Percentiles rank a stretch among this genome's conserved stretches.
Conservation (phyloP, 345 rosid species). For the Euphorbia lathyris region DNA sequence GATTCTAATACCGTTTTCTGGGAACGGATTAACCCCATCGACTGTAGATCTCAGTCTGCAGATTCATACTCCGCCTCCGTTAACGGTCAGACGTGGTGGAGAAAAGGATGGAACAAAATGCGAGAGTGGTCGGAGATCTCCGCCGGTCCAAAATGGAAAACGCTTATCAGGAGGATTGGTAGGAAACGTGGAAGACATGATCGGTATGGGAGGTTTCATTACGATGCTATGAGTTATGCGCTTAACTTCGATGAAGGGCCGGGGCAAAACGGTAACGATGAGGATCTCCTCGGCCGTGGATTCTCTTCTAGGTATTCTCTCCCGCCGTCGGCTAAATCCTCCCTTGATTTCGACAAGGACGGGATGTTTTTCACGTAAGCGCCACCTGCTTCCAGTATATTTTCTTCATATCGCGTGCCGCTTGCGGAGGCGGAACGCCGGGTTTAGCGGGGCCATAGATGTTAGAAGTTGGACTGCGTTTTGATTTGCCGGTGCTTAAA, state of each 20-base stretch:
- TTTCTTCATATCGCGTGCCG: no score
- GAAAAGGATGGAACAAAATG: constrained; percentile 30
- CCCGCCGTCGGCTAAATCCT: constrained; percentile 40
- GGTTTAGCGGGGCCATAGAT: neutral
- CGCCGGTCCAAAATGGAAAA: constrained; percentile 93
- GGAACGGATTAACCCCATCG: neutral
- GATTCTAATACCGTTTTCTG: neutral
- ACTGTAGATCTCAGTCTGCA: neutral
- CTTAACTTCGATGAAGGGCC: constrained; percentile 70
- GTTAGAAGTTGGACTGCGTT: neutral
- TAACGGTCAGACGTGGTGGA: neutral
- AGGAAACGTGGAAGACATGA: constrained; percentile 31
- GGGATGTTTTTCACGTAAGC: constrained; percentile 15
- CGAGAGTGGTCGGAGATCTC: constrained; percentile 87
- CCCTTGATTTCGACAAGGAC: constrained; percentile 40
- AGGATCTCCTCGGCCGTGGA: constrained; percentile 32
- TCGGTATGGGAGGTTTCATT: constrained; percentile 52
- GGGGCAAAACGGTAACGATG: constrained; percentile 11
- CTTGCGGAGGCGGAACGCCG: no score
- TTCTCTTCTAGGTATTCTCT: constrained; percentile 52
- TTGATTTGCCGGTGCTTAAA: no score
- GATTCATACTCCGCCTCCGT: neutral
- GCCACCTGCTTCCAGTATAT: no score
- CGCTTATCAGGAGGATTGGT: constrained; percentile 70
- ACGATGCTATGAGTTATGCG: constrained; percentile 79